Conservation (phyloP, 495 filamentous ascomycete species). For the Talaromyces nanjingensis region DNA sequence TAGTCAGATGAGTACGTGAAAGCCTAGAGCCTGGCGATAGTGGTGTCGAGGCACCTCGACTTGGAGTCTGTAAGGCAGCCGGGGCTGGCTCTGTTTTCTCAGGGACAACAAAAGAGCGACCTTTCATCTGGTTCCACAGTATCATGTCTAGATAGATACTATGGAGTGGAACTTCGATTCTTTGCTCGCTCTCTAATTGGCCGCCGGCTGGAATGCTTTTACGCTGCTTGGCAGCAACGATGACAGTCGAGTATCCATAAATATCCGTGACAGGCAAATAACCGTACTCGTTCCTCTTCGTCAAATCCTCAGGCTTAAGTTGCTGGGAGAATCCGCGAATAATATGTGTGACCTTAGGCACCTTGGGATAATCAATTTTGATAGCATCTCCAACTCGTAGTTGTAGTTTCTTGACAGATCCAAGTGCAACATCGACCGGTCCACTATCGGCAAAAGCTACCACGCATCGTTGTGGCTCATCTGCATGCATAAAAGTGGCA, state of each 20-base stretch:
- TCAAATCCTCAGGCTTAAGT: slow-evolving; percentile 27
- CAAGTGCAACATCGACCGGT: slow-evolving; percentile 34
- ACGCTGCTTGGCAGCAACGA: slow-evolving; percentile 40
- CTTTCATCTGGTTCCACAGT: slow-evolving; percentile 43
- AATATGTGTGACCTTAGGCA: slow-evolving; percentile 40
- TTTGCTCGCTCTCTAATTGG: slow-evolving; percentile 21
- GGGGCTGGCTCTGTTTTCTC: slow-evolving; percentile 17
- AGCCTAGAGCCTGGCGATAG: slow-evolving; percentile 34
- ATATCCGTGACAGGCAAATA: slow-evolving; percentile 37
- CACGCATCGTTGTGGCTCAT: slow-evolving; percentile 31
- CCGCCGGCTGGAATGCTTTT: slow-evolving; percentile 33
- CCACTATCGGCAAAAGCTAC: slow-evolving; percentile 42
- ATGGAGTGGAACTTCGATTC: slow-evolving; percentile 37
- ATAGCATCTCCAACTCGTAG: slow-evolving; percentile 41
- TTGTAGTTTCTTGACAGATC: slow-evolving; percentile 40
- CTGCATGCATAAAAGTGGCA: slow-evolving; percentile 40
- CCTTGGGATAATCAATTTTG: slow-evolving; percentile 41
- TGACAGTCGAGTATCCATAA: slow-evolving; percentile 35
- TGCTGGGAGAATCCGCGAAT: slow-evolving; percentile 37
- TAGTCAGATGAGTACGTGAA: slow-evolving; percentile 28
- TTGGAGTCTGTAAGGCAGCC: slow-evolving; percentile 29
- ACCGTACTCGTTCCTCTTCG: slow-evolving; percentile 18
- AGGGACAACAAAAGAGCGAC: slow-evolving; percentile 30
- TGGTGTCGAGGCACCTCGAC: slow-evolving; percentile 33
- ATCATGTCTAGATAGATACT: slow-evolving; percentile 44